phyloP scores from a whole-genome alignment of 345 rosid genomes.

The Moringa oleifera region DNA sequence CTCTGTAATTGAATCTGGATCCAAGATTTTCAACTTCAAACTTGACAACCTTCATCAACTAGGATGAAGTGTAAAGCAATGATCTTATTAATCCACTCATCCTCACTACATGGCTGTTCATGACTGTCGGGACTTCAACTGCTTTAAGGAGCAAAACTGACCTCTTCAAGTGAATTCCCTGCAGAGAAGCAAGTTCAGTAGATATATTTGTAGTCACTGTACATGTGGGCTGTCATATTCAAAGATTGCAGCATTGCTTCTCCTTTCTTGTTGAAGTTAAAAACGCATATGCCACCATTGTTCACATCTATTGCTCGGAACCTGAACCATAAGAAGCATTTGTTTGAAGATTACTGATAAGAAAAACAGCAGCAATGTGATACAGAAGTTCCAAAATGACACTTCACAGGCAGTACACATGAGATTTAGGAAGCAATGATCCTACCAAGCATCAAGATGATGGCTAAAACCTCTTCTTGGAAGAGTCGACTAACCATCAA shows the following conservation, averaged over 20 bases:
- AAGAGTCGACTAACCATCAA: too few species aligned
- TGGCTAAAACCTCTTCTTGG: too few species aligned
- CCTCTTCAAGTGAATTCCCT: background rate
- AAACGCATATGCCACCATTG: conserved; percentile 50
- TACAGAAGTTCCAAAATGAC: background rate
- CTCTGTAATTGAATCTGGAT: too few species aligned
- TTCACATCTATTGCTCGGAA: conserved; percentile 55
- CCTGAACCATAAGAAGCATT: conserved; percentile 23
- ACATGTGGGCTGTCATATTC: conserved; percentile 62
- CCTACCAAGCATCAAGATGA: background rate
- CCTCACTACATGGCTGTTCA: background rate
- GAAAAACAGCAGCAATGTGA: conserved; percentile 2
- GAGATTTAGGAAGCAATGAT: background rate
- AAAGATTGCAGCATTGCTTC: conserved; percentile 64
- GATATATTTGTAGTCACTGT: conserved; percentile 33
- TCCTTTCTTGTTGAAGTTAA: conserved; percentile 41
- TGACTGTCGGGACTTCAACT: background rate
- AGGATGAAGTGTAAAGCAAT: background rate
- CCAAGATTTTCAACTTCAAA: too few species aligned
- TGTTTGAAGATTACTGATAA: background rate
- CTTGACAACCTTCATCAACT: background rate
- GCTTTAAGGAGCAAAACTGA: background rate
- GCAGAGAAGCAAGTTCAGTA: conserved; percentile 19
- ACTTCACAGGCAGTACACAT: background rate
- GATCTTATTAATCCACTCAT: background rate